These are phyloP conservation scores for Tylopilus balloui DNA, from an alignment of 768 basidiomycete species.

Conservation along the genomic window DNA sequence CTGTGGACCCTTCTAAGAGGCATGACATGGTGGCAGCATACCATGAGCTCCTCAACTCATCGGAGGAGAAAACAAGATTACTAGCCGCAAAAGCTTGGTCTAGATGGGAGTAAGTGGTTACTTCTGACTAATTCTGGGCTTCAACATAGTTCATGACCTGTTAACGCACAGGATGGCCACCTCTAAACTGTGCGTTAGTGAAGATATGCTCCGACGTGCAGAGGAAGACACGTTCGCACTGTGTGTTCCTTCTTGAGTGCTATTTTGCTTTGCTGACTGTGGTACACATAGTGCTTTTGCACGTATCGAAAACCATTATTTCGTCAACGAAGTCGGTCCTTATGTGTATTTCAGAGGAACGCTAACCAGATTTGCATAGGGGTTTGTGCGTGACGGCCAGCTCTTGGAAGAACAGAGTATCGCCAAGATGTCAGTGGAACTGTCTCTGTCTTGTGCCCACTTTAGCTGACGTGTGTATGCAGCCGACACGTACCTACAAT, in stretches of 20 bases:
- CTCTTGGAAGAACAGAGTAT: constrained; percentile 79
- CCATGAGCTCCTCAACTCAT: constrained; percentile 69
- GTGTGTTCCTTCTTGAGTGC: constrained; percentile 37
- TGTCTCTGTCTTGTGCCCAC: not conserved
- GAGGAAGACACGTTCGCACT: constrained; percentile 72
- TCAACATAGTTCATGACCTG: not conserved
- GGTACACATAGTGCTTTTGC: constrained; percentile 64
- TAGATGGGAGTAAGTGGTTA: constrained; percentile 76
- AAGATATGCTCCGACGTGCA: constrained; percentile 60
- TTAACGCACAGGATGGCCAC: constrained; percentile 66
- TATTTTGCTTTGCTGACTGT: constrained; percentile 4
- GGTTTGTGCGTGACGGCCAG: constrained; percentile 87
- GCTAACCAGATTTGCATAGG: constrained; percentile 37
- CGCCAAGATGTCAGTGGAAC: constrained; percentile 69
- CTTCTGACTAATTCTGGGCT: not conserved
- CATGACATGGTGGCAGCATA: constrained; percentile 81
- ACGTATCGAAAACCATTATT: constrained; percentile 88
- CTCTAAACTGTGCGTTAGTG: constrained; percentile 67
- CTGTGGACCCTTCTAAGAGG: constrained; percentile 78
- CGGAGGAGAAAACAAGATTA: constrained; percentile 60
- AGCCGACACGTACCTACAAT: constrained; percentile 86
- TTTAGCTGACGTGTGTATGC: constrained; percentile 4
- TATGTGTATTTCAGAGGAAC: not conserved
- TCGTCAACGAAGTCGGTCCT: constrained; percentile 64
- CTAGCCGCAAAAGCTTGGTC: constrained; percentile 81